Evolutionary conservation across 164 flowering plant genomes (phyloP).

Genomic region (Vitis amurensis): DNA sequence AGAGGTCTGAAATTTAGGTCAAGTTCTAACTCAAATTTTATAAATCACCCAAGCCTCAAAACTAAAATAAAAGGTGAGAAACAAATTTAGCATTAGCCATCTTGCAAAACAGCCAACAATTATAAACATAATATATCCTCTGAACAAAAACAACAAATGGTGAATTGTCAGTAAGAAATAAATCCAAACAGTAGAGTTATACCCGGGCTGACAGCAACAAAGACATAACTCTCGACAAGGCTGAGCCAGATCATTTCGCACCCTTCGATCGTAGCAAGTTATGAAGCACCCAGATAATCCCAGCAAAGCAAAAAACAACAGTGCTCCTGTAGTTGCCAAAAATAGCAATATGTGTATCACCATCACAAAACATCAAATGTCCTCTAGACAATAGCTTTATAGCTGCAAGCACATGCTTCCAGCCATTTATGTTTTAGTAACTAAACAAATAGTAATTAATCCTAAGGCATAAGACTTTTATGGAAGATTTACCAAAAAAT

Average conservation of each 20-base stretch:
- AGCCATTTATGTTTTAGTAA: not conserved
- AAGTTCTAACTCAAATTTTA: too few species aligned
- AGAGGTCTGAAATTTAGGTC: too few species aligned
- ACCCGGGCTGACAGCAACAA: conserved; percentile 99
- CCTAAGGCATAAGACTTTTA: not conserved
- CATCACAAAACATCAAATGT: conserved; percentile 2
- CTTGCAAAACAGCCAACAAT: too few species aligned
- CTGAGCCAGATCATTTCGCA: conserved; percentile 92
- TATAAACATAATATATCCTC: too few species aligned
- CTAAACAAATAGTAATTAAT: not conserved
- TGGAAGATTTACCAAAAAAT: not conserved
- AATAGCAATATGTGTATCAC: conserved; percentile 5
- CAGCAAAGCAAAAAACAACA: conserved; percentile 90
- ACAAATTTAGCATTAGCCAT: too few species aligned
- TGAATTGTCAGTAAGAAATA: not conserved
- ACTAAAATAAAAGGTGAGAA: too few species aligned
- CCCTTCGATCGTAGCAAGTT: conserved; percentile 94
- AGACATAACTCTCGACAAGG: conserved; percentile 97
- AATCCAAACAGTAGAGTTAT: conserved; percentile 13
- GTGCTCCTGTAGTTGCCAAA: conserved; percentile 62
- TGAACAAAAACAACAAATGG: too few species aligned
- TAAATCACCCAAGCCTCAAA: too few species aligned
- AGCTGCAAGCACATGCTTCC: not conserved
- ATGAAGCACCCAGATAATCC: conserved; percentile 97
- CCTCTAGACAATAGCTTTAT: not conserved